These are phyloP conservation scores for Amanita rimosa DNA, from an alignment of 768 basidiomycete species.

Conservation along the genomic window DNA sequence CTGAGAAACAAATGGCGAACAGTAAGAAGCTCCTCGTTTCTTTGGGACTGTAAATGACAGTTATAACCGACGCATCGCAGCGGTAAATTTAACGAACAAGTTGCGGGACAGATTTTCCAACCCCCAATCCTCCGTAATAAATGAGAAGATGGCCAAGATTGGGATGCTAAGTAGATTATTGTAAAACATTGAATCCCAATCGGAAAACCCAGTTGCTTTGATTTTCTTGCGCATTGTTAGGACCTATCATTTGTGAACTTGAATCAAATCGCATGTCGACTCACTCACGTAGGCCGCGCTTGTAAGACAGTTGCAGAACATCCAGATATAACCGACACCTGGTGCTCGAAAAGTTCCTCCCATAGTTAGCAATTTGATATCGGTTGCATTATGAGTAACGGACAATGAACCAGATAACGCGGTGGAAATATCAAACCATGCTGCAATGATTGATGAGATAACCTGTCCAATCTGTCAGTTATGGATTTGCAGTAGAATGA, in stretches of 20 bases:
- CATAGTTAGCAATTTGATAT: conserved; percentile 27
- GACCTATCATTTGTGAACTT: conserved; percentile 39
- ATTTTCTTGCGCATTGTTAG: conserved; percentile 95
- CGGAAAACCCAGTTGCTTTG: conserved; percentile 88
- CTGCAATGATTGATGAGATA: conserved; percentile 90
- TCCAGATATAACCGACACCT: conserved; percentile 92
- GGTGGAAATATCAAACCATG: conserved; percentile 77
- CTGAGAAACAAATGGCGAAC: conserved; percentile 88
- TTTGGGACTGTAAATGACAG: conserved; percentile 49
- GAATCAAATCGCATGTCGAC: neutral
- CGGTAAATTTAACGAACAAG: conserved; percentile 53
- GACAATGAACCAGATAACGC: conserved; percentile 26
- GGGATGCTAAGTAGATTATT: conserved; percentile 95
- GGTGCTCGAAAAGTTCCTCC: conserved; percentile 33
- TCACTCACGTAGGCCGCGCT: conserved; percentile 80
- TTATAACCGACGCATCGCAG: conserved; percentile 1
- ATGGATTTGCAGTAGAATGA: neutral
- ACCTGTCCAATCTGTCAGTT: conserved; percentile 35
- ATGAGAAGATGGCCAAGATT: conserved; percentile 69
- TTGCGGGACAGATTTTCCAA: conserved; percentile 64
- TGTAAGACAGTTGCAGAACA: conserved; percentile 83
- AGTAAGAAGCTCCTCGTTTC: conserved; percentile 72
- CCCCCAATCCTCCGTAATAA: conserved; percentile 87
- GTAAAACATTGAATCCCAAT: conserved; percentile 99
- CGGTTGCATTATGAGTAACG: conserved; percentile 20